Percentiles rank a stretch among this genome's conserved stretches.
These are phyloP conservation scores for Claviceps capensis DNA, from an alignment of 2,329 filamentous ascomycete species.

Conservation along the genomic window DNA sequence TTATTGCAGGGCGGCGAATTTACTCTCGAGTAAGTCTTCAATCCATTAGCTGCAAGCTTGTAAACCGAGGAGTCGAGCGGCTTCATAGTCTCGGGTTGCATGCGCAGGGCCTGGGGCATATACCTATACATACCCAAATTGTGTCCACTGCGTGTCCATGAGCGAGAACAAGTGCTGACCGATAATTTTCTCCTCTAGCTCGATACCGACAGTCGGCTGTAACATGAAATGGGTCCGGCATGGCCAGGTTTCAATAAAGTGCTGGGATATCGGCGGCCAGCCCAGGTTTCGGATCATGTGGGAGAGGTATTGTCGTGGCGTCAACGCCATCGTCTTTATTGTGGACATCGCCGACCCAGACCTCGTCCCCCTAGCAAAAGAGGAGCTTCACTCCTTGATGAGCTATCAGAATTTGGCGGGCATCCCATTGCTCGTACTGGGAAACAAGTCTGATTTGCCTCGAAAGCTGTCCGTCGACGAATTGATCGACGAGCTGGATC, in stretches of 20 bases:
- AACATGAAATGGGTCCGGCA: slow-evolving; percentile 98
- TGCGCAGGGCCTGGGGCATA: background rate
- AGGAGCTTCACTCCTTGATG: slow-evolving; percentile 84
- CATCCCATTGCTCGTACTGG: slow-evolving; percentile 85
- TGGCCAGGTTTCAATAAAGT: slow-evolving; percentile 96
- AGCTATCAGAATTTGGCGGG: slow-evolving; percentile 71
- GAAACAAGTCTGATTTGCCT: slow-evolving; percentile 94
- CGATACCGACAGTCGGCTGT: slow-evolving; percentile 95
- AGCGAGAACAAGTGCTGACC: background rate
- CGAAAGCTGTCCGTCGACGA: slow-evolving; percentile 87
- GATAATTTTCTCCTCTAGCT: slow-evolving; percentile 41
- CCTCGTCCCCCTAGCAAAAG: slow-evolving; percentile 70
- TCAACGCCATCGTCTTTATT: slow-evolving; percentile 97
- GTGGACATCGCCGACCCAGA: slow-evolving; percentile 85
- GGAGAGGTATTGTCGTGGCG: slow-evolving; percentile 95
- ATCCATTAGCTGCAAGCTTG: background rate
- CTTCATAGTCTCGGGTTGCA: background rate
- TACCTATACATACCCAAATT: background rate
- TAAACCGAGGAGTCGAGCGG: background rate
- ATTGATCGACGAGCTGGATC: slow-evolving; percentile 80
- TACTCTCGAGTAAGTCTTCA: slow-evolving; percentile 74
- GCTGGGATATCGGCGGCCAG: slow-evolving; percentile 96
- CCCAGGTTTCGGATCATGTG: slow-evolving; percentile 97
- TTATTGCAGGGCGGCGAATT: slow-evolving; percentile 77
- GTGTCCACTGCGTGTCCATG: background rate